Evolutionary conservation across 176 grass and related monocot genomes (phyloP).

Genomic region (Avena atlantica): DNA sequence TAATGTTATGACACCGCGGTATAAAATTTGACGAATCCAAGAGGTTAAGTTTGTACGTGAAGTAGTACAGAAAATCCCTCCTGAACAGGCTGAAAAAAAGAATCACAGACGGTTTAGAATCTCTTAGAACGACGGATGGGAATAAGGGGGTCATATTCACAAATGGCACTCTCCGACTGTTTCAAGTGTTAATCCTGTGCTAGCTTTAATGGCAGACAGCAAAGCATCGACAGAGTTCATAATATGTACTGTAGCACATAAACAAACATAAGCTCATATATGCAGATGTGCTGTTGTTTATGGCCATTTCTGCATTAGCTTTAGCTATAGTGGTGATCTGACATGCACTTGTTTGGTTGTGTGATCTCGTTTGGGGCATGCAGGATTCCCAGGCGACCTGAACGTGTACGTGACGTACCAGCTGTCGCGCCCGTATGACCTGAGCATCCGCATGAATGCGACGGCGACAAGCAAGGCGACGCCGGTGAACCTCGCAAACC

Average conservation of each 20-base stretch:
- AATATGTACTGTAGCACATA: not conserved
- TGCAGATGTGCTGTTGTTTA: not conserved
- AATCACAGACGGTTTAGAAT: not conserved
- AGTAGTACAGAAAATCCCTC: not conserved
- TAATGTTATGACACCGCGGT: not conserved
- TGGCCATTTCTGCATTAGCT: not conserved
- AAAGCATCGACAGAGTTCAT: not conserved
- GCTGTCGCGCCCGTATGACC: constrained; percentile 56
- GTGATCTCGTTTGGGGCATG: not conserved
- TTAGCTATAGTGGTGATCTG: not conserved
- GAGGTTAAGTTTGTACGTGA: constrained; percentile 2
- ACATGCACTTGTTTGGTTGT: not conserved
- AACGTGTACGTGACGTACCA: constrained; percentile 82
- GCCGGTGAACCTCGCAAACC: constrained; percentile 73
- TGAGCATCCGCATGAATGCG: constrained; percentile 64
- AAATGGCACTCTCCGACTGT: too few species aligned
- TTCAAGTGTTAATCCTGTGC: too few species aligned
- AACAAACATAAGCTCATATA: not conserved
- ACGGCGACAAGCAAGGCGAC: constrained; percentile 60
- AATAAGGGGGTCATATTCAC: not conserved
- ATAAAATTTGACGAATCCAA: not conserved
- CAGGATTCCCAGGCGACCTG: constrained; percentile 79
- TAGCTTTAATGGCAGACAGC: not conserved
- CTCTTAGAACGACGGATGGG: not conserved
- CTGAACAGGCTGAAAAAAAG: not conserved